Base-by-base conservation (phyloP, 352 stramenopile species). In the Globisporangium echinulatum region DNA sequence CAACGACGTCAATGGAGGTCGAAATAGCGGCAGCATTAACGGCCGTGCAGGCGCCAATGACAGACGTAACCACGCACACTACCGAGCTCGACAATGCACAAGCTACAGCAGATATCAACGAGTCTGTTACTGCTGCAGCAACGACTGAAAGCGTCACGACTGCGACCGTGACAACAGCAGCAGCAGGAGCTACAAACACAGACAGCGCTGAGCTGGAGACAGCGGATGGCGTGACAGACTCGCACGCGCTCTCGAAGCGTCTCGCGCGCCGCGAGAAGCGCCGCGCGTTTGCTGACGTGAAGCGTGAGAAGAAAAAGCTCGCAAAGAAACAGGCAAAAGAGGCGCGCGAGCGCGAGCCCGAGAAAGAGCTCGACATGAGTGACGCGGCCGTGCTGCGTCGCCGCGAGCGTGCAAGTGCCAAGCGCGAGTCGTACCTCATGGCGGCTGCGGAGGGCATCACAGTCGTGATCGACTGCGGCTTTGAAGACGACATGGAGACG, bases 391-490 rank as follows among this genome's bases (percentile, higher is more conserved):
- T 94, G 49, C 59, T 82, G 43, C 69, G 74, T 10, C 80, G 84
- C 51, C 79, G 69, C 19, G 69, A 96, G 54, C 76, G 75, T 44
- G 55, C 63, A 19, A 77, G 82, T 39, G 83, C 64, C 54, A 97
- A 92, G 69, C 82, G 75, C 7, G 85, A 89, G 61, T 54, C 66
- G 14, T 92, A 80, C 59, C 68, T 92, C 37, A 90, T 96, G 70
- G 84, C 80, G 56, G 84, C 83, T 5, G 93, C 96, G 56, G 79
- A 94, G 70, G 83, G 84, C 19, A 54, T 79, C 14, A 82, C 78
- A 46, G 75, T 97, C 9, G 83, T 96, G n/a, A 89, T 98, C 49
- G 96, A 99, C 70, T 98, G 93, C 59, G 85, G 80, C 14, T 98
- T 98, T 71, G 92, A 98, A 63, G 68, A 97, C 25, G 61, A 88